Evolutionary conservation across 768 basidiomycete genomes (phyloP).

Genomic region (Saitozyma sp.): DNA sequence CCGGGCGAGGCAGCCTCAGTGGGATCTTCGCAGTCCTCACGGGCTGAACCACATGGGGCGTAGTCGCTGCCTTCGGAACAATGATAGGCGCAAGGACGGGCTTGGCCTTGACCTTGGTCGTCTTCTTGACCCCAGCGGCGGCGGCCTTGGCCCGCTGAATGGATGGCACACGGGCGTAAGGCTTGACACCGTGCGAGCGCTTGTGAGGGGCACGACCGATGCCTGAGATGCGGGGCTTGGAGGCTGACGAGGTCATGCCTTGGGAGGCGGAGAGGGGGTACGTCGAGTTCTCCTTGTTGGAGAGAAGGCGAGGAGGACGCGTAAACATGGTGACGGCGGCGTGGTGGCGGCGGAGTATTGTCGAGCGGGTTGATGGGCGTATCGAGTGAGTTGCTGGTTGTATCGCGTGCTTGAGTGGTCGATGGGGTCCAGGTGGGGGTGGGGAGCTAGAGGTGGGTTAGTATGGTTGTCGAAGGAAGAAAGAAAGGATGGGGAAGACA

Average conservation of each 20-base stretch:
- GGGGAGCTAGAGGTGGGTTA: no score
- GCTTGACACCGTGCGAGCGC: constrained; percentile 12
- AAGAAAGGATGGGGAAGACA: no score
- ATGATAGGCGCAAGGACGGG: constrained; percentile 4
- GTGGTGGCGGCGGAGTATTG: no score
- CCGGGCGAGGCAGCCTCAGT: constrained; percentile 11
- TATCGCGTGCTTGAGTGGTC: no score
- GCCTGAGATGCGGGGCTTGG: constrained; percentile 14
- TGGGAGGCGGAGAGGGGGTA: constrained; percentile 4
- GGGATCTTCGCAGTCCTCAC: constrained; percentile 11
- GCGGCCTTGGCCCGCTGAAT: constrained; percentile 6
- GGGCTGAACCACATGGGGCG: neutral
- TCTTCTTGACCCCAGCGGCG: constrained; percentile 1
- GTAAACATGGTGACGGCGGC: constrained; percentile 7
- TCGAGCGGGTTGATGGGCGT: no score
- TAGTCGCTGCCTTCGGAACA: neutral
- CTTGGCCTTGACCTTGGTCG: neutral
- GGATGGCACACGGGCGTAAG: constrained; percentile 10
- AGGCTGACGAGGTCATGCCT: neutral
- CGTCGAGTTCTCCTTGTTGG: constrained; percentile 20
- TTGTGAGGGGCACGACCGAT: constrained; percentile 15
- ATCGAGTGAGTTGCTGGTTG: no score
- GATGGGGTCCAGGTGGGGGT: no score
- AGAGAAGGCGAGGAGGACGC: constrained; percentile 10
- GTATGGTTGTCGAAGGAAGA: no score